Evolutionary conservation across 495 filamentous ascomycete genomes (phyloP).

Genomic region (Xylaria bambusicola): DNA sequence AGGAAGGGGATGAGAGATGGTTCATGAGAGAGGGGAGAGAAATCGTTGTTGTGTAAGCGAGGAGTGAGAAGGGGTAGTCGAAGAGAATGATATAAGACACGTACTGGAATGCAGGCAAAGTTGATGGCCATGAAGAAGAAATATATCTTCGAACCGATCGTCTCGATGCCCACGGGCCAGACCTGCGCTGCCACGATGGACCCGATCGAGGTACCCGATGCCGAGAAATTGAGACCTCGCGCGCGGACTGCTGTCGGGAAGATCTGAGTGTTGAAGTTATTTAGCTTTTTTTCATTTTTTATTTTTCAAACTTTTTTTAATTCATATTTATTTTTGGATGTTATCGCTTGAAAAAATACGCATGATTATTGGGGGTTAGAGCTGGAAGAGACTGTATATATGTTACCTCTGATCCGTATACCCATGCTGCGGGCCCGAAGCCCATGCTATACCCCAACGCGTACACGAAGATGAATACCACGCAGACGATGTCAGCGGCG

Average conservation of each 20-base stretch:
- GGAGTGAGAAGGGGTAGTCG: too few species aligned
- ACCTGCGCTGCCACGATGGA: constrained; percentile 53
- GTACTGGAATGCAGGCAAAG: constrained; percentile 48
- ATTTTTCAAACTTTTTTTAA: too few species aligned
- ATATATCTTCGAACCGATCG: constrained; percentile 57
- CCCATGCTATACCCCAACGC: constrained; percentile 58
- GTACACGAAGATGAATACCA: constrained; percentile 61
- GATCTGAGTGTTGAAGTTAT: constrained; percentile 36
- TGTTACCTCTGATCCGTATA: constrained; percentile 57
- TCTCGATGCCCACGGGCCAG: constrained; percentile 55
- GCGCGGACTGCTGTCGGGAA: constrained; percentile 56
- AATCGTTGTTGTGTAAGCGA: neutral
- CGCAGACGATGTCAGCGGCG: constrained; percentile 51
- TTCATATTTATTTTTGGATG: too few species aligned
- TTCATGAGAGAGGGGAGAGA: neutral
- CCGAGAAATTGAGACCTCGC: constrained; percentile 53
- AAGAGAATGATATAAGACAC: constrained; percentile 6
- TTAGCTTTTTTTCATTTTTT: too few species aligned
- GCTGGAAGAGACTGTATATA: neutral
- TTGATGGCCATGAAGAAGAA: constrained; percentile 62
- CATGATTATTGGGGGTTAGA: too few species aligned
- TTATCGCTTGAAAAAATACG: too few species aligned
- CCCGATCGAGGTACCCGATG: constrained; percentile 51
- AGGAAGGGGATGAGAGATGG: neutral
- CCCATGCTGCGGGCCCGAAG: constrained; percentile 59